Conservation (phyloP, 768 basidiomycete species). For the Lactarius hengduanensis region DNA sequence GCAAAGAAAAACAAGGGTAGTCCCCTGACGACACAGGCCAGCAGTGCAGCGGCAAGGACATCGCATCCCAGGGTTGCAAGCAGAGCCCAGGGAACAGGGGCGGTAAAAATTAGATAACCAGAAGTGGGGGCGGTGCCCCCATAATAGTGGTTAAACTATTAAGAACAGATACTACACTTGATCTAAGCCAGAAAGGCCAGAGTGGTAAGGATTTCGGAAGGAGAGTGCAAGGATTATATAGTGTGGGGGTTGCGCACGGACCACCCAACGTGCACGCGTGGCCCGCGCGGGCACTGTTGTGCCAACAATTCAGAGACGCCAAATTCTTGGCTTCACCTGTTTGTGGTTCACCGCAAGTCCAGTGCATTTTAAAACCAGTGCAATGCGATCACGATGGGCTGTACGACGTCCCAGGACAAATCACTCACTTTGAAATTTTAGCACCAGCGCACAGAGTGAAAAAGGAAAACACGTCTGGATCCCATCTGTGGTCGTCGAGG, state of each 20-base stretch:
- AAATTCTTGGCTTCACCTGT: background rate
- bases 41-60: slow-evolving; percentile 30
- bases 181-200: slow-evolving; percentile 97
- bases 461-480: background rate
- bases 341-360: too few species aligned
- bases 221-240: slow-evolving; percentile 6
- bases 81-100: slow-evolving; percentile 33
- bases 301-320: too few species aligned
- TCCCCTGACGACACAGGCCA: slow-evolving; percentile 30
- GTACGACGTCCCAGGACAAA: too few species aligned
- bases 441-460: background rate
- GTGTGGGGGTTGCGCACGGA: slow-evolving; percentile 13
- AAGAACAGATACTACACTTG: slow-evolving; percentile 98
- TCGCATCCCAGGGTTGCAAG: slow-evolving; percentile 29
- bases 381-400: too few species aligned
- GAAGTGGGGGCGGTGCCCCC: slow-evolving; percentile 37
- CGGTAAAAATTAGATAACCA: slow-evolving; percentile 39
- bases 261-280: slow-evolving; percentile 4
- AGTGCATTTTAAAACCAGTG: too few species aligned
- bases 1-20: slow-evolving; percentile 14
- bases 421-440: background rate
- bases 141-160: slow-evolving; percentile 62
- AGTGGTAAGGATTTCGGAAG: slow-evolving; percentile 57
- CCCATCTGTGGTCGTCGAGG: too few species aligned
- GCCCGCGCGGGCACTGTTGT: too few species aligned